Evolutionary conservation across 257 asterid species (phyloP), one percentile per base, ranked within the genome.

Genomic region (Eucommia ulmoides): DNA sequence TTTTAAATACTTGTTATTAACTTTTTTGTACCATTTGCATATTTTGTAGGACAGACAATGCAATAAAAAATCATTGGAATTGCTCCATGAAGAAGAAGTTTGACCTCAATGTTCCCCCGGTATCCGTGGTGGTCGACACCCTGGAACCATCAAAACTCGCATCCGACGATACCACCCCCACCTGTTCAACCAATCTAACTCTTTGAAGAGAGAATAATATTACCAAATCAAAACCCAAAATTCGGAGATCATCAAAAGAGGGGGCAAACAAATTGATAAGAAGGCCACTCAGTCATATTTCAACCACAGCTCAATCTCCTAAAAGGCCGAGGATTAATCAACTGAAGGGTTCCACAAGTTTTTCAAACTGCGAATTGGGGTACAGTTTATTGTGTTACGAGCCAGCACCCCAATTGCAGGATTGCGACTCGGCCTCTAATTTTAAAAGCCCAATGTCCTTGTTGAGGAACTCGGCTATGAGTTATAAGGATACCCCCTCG

Each of bases 51-150:
- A 76, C 84, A 17, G 93, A 82, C 55, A 84, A 82, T 66, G 87
- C 84, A 25, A 73, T 84, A 51, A 84, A 84, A 75, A 84, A 81
- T 51, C 87, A 84, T 63, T 84, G 91, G 93, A 81, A 84, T 66
- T 74, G 84, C 65, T 74, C 75, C 12, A 29, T 67, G 53, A 84
- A 71, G 71, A 84, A 75, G 70, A 79, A 64, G 54, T 63, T 66
- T 15, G 75, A 79, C 59, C 61, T 70, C 24, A 76, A 74, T 64
- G 51, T 62, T 24, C 82, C 74, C n/a, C n/a, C n/a, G n/a, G n/a
- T n/a, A n/a, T n/a, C n/a, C n/a, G n/a, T n/a, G n/a, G n/a, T n/a
- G n/a, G n/a, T n/a, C n/a, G n/a, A n/a, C n/a, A n/a, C n/a, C n/a
- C n/a, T n/a, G n/a, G n/a, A n/a, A n/a, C n/a, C n/a, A n/a, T n/a